A percentile compares a stretch with the other conserved stretches of the same genome.
phyloP scores from a whole-genome alignment of 73 alveolate genomes.

The Blepharisma stoltei region DNA sequence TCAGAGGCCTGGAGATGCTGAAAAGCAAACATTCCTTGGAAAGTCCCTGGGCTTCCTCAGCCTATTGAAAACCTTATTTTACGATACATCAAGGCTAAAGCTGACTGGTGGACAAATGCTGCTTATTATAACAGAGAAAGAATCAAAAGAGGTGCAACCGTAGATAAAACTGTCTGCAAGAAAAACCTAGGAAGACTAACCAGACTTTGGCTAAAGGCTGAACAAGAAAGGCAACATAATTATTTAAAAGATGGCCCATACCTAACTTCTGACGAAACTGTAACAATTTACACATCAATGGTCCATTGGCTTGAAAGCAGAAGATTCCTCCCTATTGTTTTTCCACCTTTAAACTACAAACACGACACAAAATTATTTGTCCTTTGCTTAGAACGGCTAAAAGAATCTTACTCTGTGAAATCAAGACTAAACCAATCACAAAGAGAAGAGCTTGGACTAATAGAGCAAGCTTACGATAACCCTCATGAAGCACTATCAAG shows the following conservation, averaged over 20 bases:
- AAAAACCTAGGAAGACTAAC: conserved; percentile 99
- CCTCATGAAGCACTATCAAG: conserved; percentile 99
- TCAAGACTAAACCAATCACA: conserved; percentile 92
- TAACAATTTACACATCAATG: conserved; percentile 97
- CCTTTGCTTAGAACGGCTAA: conserved; percentile 96
- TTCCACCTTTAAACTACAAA: conserved; percentile 99
- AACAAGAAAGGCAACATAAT: conserved; percentile 99
- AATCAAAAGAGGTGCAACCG: conserved; percentile 99
- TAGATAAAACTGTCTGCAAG: conserved; percentile 99
- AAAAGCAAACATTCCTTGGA: conserved; percentile 99
- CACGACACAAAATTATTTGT: conserved; percentile 99
- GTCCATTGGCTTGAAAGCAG: conserved; percentile 98
- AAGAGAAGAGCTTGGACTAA: conserved; percentile 99
- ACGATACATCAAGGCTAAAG: conserved; percentile 97
- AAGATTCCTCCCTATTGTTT: conserved; percentile 97
- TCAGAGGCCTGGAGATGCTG: conserved; percentile 99
- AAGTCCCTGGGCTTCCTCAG: conserved; percentile 99
- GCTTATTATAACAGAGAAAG: conserved; percentile 99
- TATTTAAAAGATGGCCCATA: conserved; percentile 99
- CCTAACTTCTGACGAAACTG: conserved; percentile 98
- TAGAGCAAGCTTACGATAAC: conserved; percentile 99
- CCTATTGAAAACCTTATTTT: conserved; percentile 98
- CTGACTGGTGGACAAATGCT: conserved; percentile 99
- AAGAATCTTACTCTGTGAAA: conserved; percentile 97
- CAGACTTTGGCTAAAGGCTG: conserved; percentile 95